phyloP scores from a whole-genome alignment of 768 basidiomycete genomes.

The Chalciporus piperatus region DNA sequence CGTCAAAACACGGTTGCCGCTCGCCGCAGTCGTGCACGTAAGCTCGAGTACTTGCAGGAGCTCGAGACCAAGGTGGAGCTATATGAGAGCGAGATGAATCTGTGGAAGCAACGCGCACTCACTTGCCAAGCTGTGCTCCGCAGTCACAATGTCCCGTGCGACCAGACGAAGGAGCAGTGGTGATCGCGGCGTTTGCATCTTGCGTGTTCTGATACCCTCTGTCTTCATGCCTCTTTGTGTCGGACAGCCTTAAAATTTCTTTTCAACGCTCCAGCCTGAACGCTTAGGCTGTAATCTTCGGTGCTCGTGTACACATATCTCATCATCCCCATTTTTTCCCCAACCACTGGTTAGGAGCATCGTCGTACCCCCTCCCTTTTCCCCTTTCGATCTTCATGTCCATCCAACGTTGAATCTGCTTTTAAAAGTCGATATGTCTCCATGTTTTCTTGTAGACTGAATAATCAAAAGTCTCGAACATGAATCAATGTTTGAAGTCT shows the following conservation, averaged over 20 bases:
- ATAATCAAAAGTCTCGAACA: background rate
- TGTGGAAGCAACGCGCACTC: slow-evolving; percentile 58
- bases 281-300: slow-evolving; percentile 36
- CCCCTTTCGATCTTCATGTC: background rate
- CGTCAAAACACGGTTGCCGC: slow-evolving; percentile 86
- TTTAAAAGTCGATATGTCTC: background rate
- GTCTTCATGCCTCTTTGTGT: background rate
- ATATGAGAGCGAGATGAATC: slow-evolving; percentile 56
- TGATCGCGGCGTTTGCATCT: background rate
- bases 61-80: slow-evolving; percentile 57
- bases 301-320: slow-evolving; percentile 37
- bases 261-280: slow-evolving; percentile 1
- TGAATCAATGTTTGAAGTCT: background rate
- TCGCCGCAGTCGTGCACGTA: slow-evolving; percentile 72
- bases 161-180: slow-evolving; percentile 33
- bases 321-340: slow-evolving; percentile 32
- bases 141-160: slow-evolving; percentile 53
- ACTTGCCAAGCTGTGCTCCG: slow-evolving; percentile 49
- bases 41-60: slow-evolving; percentile 63
- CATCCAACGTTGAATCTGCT: background rate
- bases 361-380: slow-evolving; percentile 45
- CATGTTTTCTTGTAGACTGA: slow-evolving; percentile 7
- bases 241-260: slow-evolving; percentile 6
- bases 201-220: slow-evolving; percentile 2
- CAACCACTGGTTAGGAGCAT: slow-evolving; percentile 50